These are phyloP conservation scores for Venustampulla echinocandica DNA, from an alignment of 495 filamentous ascomycete genomes.

Conservation along the genomic window DNA sequence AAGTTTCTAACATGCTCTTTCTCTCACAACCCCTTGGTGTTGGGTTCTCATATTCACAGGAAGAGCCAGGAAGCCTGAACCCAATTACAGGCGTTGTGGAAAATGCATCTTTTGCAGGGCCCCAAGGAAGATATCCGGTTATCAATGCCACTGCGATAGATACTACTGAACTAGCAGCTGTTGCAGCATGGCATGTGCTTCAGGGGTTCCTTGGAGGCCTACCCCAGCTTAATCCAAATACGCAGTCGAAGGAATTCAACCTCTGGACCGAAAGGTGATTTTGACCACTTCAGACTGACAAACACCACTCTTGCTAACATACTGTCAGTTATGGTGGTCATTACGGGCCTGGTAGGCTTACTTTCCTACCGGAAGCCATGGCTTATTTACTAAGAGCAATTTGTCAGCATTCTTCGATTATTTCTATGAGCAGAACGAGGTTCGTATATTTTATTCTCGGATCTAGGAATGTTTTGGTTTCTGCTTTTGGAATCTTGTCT, in stretches of 20 bases:
- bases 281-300: background rate
- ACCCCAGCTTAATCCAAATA: constrained; percentile 23
- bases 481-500: no score
- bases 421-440: background rate
- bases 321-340: constrained; percentile 38
- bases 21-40: constrained; percentile 48
- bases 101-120: constrained; percentile 5
- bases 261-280: constrained; percentile 32
- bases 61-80: constrained; percentile 3
- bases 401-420: constrained; percentile 23
- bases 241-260: constrained; percentile 32
- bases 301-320: no score
- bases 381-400: constrained; percentile 44
- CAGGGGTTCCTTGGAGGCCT: constrained; percentile 33
- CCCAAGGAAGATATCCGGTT: constrained; percentile 7
- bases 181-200: constrained; percentile 28
- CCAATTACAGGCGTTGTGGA: constrained; percentile 2
- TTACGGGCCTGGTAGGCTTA: constrained; percentile 29
- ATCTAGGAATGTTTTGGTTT: no score
- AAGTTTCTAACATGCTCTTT: constrained; percentile 50
- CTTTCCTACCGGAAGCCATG: constrained; percentile 43
- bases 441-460: background rate
- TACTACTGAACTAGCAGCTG: constrained; percentile 43
- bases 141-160: constrained; percentile 22
- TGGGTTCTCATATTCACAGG: constrained; percentile 43